Conservation (phyloP, 441 rosid species). For the Kokia cookei region DNA sequence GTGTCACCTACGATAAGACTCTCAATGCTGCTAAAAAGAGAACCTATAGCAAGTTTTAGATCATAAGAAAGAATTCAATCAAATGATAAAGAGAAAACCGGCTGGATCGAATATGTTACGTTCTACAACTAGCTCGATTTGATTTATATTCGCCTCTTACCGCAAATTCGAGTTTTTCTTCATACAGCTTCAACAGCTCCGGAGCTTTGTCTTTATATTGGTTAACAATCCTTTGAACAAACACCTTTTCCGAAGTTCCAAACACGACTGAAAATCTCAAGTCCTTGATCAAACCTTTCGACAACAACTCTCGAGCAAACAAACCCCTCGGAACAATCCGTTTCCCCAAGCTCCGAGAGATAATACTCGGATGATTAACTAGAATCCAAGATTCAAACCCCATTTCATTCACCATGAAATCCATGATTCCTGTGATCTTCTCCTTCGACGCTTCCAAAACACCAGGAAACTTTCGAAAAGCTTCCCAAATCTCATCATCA, state of each 20-base stretch:
- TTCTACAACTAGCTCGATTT: not conserved
- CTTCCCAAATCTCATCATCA: conserved; percentile 4
- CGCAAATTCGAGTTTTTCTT: not conserved
- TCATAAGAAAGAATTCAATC: not conserved
- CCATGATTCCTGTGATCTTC: conserved; percentile 8
- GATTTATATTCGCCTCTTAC: not conserved
- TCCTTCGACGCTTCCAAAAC: conserved; percentile 10
- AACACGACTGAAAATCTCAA: not conserved
- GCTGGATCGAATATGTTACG: not conserved
- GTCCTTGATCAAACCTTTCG: not conserved
- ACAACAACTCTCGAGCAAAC: conserved; percentile 9
- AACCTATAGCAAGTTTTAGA: not conserved
- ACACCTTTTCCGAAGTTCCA: not conserved
- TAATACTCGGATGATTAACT: not conserved
- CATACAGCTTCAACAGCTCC: conserved; percentile 7
- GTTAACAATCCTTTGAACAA: conserved; percentile 8
- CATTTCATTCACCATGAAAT: conserved; percentile 20
- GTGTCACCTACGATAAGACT: not conserved
- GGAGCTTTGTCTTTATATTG: not conserved
- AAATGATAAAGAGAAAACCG: not conserved
- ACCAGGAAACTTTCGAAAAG: conserved; percentile 6
- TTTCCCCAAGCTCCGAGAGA: conserved; percentile 9
- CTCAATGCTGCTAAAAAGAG: not conserved
- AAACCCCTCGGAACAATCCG: conserved; percentile 15
- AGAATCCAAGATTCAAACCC: not conserved